phyloP scores from a whole-genome alignment of 768 basidiomycete species.

The Psilocybe azurescens region DNA sequence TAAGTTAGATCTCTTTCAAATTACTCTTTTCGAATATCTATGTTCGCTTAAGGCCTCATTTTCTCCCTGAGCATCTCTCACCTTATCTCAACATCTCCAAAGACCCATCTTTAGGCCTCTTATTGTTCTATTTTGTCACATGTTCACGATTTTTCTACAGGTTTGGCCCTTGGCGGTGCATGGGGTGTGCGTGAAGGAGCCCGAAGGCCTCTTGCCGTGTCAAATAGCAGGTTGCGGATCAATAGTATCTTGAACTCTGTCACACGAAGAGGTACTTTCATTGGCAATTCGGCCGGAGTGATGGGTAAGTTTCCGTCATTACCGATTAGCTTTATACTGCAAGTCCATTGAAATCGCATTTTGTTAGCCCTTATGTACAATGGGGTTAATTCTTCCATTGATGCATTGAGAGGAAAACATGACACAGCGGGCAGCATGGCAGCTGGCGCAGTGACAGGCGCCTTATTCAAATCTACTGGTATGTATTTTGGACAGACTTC shows the following conservation, averaged over 20 bases:
- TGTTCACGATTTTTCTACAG: conserved; percentile 74
- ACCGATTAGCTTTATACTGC: conserved; percentile 31
- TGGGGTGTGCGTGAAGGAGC: conserved; percentile 98
- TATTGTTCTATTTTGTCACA: conserved; percentile 88
- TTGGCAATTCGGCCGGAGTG: conserved; percentile 98
- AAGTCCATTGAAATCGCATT: conserved; percentile 44
- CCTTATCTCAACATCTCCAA: conserved; percentile 68
- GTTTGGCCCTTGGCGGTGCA: conserved; percentile 91
- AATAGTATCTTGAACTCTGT: conserved; percentile 97
- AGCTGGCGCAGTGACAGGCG: conserved; percentile 90
- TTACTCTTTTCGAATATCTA: conserved; percentile 55
- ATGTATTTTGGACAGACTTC: conserved; percentile 41
- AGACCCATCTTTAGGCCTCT: conserved; percentile 64
- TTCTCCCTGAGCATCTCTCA: conserved; percentile 60
- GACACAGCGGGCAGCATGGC: conserved; percentile 91
- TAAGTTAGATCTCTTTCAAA: conserved; percentile 74
- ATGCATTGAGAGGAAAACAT: conserved; percentile 87
- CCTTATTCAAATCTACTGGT: conserved; percentile 95
- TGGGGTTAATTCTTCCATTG: conserved; percentile 93
- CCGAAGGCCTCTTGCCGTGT: conserved; percentile 83
- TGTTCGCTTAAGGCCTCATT: conserved; percentile 56
- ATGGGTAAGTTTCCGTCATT: conserved; percentile 72
- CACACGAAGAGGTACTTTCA: conserved; percentile 95
- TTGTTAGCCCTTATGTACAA: conserved; percentile 92
- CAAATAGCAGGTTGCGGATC: conserved; percentile 87